Conservation (phyloP, 768 basidiomycete species). For the Mycena polygramma region DNA sequence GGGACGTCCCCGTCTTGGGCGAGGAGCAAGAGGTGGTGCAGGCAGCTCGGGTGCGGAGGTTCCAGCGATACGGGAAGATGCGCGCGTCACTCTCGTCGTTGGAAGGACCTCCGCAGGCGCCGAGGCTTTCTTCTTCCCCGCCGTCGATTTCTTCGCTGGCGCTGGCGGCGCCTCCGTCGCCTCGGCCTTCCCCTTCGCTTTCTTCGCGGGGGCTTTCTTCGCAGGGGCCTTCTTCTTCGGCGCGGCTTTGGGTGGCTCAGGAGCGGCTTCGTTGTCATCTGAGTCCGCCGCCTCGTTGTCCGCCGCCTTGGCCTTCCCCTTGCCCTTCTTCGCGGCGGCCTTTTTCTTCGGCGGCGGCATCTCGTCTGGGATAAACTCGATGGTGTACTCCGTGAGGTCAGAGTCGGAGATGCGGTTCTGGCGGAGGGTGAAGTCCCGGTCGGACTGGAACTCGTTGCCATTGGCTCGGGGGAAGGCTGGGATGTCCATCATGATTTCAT, state of each 20-base stretch:
- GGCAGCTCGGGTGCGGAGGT: background rate
- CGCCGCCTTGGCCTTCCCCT: background rate
- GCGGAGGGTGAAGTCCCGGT: background rate
- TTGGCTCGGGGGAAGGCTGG: background rate
- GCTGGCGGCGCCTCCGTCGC: no score
- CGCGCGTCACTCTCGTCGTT: background rate
- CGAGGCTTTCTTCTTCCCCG: no score
- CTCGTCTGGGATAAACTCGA: constrained; percentile 24
- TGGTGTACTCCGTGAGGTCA: constrained; percentile 7
- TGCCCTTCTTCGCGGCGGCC: constrained; percentile 4
- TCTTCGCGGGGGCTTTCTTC: no score
- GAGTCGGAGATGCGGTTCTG: constrained; percentile 7
- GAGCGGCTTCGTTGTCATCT: background rate
- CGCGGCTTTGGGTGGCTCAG: no score
- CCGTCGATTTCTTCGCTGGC: no score
- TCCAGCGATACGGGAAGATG: background rate
- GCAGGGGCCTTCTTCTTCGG: no score
- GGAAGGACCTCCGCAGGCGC: background rate
- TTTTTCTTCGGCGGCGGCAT: background rate
- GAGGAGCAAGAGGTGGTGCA: background rate
- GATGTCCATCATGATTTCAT: no score
- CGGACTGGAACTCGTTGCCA: background rate
- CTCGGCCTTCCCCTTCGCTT: no score
- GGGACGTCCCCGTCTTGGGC: background rate
- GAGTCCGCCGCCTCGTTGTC: background rate